Evolutionary conservation across 208 protist species (phyloP).

Genomic region (Novymonas esmeraldas): DNA sequence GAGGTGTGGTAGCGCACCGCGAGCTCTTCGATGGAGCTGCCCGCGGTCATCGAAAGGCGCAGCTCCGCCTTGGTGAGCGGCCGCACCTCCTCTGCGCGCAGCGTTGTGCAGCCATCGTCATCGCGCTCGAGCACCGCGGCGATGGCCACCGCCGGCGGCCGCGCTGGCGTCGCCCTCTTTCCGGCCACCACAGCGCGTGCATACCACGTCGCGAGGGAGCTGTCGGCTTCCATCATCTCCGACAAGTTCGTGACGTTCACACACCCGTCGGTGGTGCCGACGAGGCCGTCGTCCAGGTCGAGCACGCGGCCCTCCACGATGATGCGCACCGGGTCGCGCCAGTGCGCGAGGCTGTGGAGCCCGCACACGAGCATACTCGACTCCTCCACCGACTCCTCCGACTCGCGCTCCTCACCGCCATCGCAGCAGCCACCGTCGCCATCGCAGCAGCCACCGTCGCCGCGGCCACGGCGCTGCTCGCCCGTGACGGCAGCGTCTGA

Average conservation of each 20-base stretch:
- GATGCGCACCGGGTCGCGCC: conserved; percentile 48
- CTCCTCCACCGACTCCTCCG: too few relatives aligned
- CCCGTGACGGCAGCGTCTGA: neutral
- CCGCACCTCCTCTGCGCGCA: conserved; percentile 43
- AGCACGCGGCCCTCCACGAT: conserved; percentile 74
- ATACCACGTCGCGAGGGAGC: conserved; percentile 14
- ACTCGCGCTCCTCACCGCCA: conserved; percentile 23
- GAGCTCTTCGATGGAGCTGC: conserved; percentile 46
- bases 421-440: conserved; percentile 19
- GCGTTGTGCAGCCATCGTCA: conserved; percentile 44
- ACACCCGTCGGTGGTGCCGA: conserved; percentile 77
- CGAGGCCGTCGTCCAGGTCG: conserved; percentile 34
- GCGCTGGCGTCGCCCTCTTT: conserved; percentile 10
- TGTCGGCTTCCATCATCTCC: conserved; percentile 29
- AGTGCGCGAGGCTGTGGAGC: conserved; percentile 51
- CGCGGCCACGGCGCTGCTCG: conserved; percentile 9
- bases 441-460: conserved; percentile 11
- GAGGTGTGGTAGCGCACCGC: conserved; percentile 64
- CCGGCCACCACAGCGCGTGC: neutral
- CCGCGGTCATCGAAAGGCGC: conserved; percentile 64
- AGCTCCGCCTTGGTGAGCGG: conserved; percentile 59
- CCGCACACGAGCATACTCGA: conserved; percentile 42
- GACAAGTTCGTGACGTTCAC: conserved; percentile 48
- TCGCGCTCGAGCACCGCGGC: conserved; percentile 47
- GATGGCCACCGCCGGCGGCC: conserved; percentile 32